Base-by-base conservation (phyloP, 1,284 basidiomycete genomes). In the Wallemia ichthyophaga region DNA sequence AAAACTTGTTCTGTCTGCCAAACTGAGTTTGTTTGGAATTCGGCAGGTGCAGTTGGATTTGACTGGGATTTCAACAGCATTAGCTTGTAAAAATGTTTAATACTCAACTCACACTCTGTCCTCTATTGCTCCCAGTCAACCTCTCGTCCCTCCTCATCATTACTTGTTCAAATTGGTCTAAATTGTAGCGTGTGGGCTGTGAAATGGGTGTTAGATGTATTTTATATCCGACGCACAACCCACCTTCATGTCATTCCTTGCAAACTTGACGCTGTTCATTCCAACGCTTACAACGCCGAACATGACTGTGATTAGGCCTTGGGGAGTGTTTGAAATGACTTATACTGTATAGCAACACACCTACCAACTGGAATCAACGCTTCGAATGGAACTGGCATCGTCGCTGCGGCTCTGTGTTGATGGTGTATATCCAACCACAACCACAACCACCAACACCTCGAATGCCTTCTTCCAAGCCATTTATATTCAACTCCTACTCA, bases 401-500 rank as follows among this genome's bases (percentile, higher is more conserved):
- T 64, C 62, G 24, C 23, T 27, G 17, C 21, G 26, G n/a, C n/a
- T n/a, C n/a, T n/a, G n/a, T n/a, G n/a, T n/a, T 27, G 57, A 58
- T 31, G 28, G 28, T 31, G 7, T n/a, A n/a, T n/a, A n/a, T n/a
- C n/a, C n/a, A n/a, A n/a, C 28, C 28, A 7, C 28, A 31, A 31
- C 28, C 28, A 31, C 28, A 7, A 31, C 28, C 28, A 31, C 28
- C 28, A 31, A 31, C 28, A 31, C 28, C 28, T 7, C 28, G 7
- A 31, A 31, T 31, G 28, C 28, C 28, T n/a, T n/a, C n/a, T n/a
- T n/a, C n/a, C n/a, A n/a, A n/a, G n/a, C n/a, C n/a, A n/a, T n/a
- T n/a, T n/a, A n/a, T 81, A 63, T 83, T 88, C 67, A 69, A 75
- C n/a, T 69, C 74, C 1, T 75, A 86, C 64, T 75, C 83, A 1